phyloP scores from a whole-genome alignment of 2,329 filamentous ascomycete species.

The Aspergillus novoparasiticus region DNA sequence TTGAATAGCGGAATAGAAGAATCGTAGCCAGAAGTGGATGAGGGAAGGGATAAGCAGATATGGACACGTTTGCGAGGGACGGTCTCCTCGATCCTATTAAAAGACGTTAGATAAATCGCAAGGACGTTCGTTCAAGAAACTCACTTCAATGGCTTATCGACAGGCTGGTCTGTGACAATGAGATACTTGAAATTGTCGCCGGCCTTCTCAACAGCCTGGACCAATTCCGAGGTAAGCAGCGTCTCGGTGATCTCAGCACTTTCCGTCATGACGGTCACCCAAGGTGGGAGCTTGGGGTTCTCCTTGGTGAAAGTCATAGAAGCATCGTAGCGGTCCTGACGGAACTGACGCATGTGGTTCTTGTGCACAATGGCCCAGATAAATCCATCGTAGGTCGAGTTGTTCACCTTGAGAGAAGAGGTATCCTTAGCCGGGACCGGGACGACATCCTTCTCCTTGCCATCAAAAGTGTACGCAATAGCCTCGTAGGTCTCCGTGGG shows the following conservation, averaged over 20 bases:
- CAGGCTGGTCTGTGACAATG: conserved; percentile 85
- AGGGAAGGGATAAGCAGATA: conserved; percentile 71
- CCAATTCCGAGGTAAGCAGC: conserved; percentile 83
- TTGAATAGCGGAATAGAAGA: conserved; percentile 73
- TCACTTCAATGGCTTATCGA: conserved; percentile 83
- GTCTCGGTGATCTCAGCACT: conserved; percentile 90
- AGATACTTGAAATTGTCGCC: conserved; percentile 84
- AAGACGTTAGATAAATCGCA: not conserved
- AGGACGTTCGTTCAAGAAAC: conserved; percentile 35
- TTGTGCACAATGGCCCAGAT: conserved; percentile 97
- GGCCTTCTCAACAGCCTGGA: conserved; percentile 74
- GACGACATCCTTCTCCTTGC: conserved; percentile 79
- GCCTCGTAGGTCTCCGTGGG: conserved; percentile 76
- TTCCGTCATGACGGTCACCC: conserved; percentile 95
- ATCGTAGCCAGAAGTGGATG: conserved; percentile 62
- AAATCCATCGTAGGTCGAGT: conserved; percentile 78
- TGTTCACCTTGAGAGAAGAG: conserved; percentile 55
- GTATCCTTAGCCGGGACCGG: conserved; percentile 65
- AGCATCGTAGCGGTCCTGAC: conserved; percentile 91
- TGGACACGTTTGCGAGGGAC: conserved; percentile 82
- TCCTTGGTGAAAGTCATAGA: conserved; percentile 94
- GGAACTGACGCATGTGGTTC: conserved; percentile 83
- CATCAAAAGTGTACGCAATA: conserved; percentile 85
- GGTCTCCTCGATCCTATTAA: conserved; percentile 75
- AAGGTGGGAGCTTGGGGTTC: conserved; percentile 81